Base-by-base conservation (phyloP, 306 rosid genomes). In the Dryas alaskensis region DNA sequence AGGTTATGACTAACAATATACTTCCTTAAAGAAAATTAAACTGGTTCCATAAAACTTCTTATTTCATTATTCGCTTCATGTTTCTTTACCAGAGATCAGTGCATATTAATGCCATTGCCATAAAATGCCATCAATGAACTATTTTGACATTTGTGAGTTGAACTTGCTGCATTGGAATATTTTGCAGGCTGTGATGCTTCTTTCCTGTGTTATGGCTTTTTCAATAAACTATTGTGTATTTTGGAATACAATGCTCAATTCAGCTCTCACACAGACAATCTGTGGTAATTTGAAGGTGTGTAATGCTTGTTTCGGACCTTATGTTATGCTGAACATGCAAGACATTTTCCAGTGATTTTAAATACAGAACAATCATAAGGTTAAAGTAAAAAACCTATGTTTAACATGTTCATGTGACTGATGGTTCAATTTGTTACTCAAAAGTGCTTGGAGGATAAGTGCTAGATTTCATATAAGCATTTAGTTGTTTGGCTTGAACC, bases 261-360 rank as follows among this genome's bases (percentile, higher is more conserved):
- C 93, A 53, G 98, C 97, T 19, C 88, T 93, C 69, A 89, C 98
- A 7, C 96, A 89, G 51, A 89, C 93, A 50, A 87, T 91, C 6
- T 93, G 98, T 53, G 90, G 98, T 73, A 91, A 90, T 73, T 70
- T 84, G 76, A 87, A 84, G 90, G 90, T 81, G 25, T 25, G 76
- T 60, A 39, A n/a, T 51, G 0, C 50, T 9, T 51, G 4, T 25
- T 65, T 13, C n/a, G 6, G 48, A 50, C 11, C 60, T 72, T 45
- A 5, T 76, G 62, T 42, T 49, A 12, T 47, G 16, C 37, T 43
- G 5, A 59, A 27, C 6, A 10, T 40, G 4, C 62, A 52, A 31
- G 31, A 52, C 12, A 51, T n/a, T 19, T 10, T 47, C 4, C 4
- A 50, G 14, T 50, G 54, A 16, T 50, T 4, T 50, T 50, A 11